These are phyloP conservation scores for Chrysoporthe cubensis DNA, from an alignment of 2,329 filamentous ascomycete species.

Conservation along the genomic window DNA sequence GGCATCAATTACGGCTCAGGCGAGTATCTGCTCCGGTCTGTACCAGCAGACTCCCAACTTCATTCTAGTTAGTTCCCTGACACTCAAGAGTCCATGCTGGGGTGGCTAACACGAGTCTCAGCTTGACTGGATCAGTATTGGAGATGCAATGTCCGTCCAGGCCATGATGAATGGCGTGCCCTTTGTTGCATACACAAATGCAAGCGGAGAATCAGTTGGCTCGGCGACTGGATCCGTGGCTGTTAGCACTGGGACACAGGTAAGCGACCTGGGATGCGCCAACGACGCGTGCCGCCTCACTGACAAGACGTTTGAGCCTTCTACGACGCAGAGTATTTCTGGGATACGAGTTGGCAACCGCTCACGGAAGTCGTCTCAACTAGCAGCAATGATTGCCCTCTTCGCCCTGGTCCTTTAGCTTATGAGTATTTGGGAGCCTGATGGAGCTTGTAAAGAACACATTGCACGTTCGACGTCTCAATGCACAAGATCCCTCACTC, in stretches of 20 bases:
- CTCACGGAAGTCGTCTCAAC: background rate
- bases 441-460: too few relatives aligned
- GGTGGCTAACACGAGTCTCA: background rate
- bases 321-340: conserved; percentile 1
- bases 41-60: conserved; percentile 43
- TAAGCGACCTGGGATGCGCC: background rate
- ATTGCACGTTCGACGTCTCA: too few relatives aligned
- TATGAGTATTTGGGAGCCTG: background rate
- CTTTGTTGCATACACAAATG: background rate
- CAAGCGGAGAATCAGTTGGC: background rate
- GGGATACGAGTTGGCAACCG: background rate
- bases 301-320: background rate
- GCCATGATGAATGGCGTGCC: conserved; percentile 23
- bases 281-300: background rate
- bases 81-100: background rate
- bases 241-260: background rate
- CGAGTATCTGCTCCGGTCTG: conserved; percentile 38
- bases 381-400: conserved; percentile 6
- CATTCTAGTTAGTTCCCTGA: conserved; percentile 33
- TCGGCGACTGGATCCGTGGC: background rate
- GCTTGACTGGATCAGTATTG: conserved; percentile 27
- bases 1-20: conserved; percentile 49
- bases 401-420: background rate
- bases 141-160: conserved; percentile 25
- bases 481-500: too few relatives aligned